Conservation (phyloP, 2,329 filamentous ascomycete genomes). For the Pseudogymnoascus sp. region DNA sequence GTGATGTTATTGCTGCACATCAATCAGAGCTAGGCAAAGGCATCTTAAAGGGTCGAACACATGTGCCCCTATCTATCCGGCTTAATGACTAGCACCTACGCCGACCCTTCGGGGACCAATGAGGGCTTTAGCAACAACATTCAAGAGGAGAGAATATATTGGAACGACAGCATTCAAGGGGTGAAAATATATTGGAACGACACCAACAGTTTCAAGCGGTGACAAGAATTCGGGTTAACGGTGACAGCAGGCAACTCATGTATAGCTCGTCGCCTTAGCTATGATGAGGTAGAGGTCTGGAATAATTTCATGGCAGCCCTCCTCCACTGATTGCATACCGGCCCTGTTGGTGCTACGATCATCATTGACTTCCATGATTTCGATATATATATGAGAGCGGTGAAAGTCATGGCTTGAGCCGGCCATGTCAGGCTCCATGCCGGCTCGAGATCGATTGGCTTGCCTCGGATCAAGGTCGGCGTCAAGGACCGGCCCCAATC, state of each 20-base stretch:
- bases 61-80: too few species aligned
- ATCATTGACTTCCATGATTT: neutral
- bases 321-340: neutral
- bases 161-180: neutral
- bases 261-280: too few species aligned
- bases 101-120: too few species aligned
- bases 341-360: neutral
- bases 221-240: neutral
- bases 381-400: too few species aligned
- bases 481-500: neutral
- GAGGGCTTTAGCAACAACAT: too few species aligned
- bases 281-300: too few species aligned
- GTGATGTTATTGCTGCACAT: too few species aligned
- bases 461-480: neutral
- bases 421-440: neutral
- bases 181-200: neutral
- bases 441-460: neutral
- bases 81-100: too few species aligned
- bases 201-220: neutral
- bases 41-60: too few species aligned
- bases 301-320: too few species aligned
- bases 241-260: too few species aligned
- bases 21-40: too few species aligned
- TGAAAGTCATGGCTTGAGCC: neutral
- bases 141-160: neutral